phyloP scores from a whole-genome alignment of 2,329 filamentous ascomycete genomes.

The Trematosphaeria pertusa region DNA sequence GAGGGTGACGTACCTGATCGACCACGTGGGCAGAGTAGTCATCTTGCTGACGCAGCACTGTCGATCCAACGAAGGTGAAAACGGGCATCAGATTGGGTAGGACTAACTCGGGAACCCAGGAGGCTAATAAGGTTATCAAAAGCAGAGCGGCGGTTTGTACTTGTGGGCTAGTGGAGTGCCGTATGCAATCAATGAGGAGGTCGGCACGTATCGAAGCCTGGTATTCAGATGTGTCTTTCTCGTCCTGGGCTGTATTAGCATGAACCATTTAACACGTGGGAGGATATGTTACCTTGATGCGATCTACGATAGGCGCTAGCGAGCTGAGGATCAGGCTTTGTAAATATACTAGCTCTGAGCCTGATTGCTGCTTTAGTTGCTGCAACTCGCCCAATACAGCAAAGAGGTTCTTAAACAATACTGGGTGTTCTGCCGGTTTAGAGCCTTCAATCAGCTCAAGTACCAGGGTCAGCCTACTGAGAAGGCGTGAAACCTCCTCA shows the following conservation, averaged over 20 bases:
- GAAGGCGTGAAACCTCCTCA: conserved; percentile 69
- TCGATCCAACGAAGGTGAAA: conserved; percentile 97
- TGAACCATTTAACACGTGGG: too few relatives aligned
- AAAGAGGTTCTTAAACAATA: conserved; percentile 81
- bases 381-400: conserved; percentile 85
- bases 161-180: conserved; percentile 88
- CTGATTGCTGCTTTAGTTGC: conserved; percentile 79
- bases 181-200: conserved; percentile 90
- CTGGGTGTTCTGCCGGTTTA: conserved; percentile 74
- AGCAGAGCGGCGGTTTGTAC: conserved; percentile 92
- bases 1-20: conserved; percentile 64
- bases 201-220: conserved; percentile 84
- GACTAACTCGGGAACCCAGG: conserved; percentile 86
- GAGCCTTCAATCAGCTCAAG: conserved; percentile 87
- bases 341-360: conserved; percentile 88
- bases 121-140: conserved; percentile 84
- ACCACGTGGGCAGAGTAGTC: conserved; percentile 97
- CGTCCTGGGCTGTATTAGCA: conserved; percentile 20
- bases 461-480: conserved; percentile 83
- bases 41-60: conserved; percentile 88
- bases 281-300: conserved; percentile 61
- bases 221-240: conserved; percentile 68
- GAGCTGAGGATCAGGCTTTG: conserved; percentile 84
- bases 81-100: conserved; percentile 99
- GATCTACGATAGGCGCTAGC: conserved; percentile 82